Evolutionary conservation across 2,329 filamentous ascomycete species (phyloP).

Genomic region (Stemphylium beticola): DNA sequence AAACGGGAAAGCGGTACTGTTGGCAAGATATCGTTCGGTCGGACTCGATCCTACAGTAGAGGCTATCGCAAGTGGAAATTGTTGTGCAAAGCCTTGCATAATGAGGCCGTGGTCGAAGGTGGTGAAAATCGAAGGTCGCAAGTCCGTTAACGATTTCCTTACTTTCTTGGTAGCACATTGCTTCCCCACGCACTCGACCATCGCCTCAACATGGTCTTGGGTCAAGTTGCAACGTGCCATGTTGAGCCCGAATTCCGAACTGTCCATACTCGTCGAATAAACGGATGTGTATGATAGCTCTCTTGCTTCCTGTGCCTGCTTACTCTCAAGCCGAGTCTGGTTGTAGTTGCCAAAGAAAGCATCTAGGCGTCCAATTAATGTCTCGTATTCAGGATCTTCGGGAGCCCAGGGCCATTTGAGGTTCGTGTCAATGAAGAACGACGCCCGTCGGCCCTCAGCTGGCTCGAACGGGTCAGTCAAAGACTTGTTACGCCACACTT

Average conservation of each 20-base stretch:
- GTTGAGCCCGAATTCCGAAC: constrained; percentile 15
- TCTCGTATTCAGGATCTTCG: constrained; percentile 1
- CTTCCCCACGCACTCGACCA: constrained; percentile 18
- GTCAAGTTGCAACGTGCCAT: constrained; percentile 26
- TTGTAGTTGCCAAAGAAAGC: constrained; percentile 29
- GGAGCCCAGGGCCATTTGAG: not conserved
- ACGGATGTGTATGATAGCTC: constrained; percentile 20
- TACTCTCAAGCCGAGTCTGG: constrained; percentile 3
- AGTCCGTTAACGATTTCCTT: constrained; percentile 26
- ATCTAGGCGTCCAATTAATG: constrained; percentile 22
- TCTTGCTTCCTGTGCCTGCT: constrained; percentile 5
- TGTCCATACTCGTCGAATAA: constrained; percentile 8
- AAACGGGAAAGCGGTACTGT: constrained; percentile 30
- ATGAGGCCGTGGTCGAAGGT: constrained; percentile 25
- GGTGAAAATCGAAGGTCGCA: constrained; percentile 17
- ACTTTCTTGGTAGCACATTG: constrained; percentile 22
- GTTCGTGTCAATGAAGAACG: constrained; percentile 38
- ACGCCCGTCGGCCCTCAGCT: not conserved
- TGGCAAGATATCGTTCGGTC: constrained; percentile 30
- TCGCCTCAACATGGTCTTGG: constrained; percentile 33
- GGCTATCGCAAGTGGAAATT: constrained; percentile 23
- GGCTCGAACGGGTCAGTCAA: constrained; percentile 18
- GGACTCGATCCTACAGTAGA: constrained; percentile 23
- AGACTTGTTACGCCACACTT: constrained; percentile 29
- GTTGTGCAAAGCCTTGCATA: constrained; percentile 1